These are phyloP conservation scores for Cucumis melo DNA, from an alignment of 306 rosid species.

Conservation along the genomic window DNA sequence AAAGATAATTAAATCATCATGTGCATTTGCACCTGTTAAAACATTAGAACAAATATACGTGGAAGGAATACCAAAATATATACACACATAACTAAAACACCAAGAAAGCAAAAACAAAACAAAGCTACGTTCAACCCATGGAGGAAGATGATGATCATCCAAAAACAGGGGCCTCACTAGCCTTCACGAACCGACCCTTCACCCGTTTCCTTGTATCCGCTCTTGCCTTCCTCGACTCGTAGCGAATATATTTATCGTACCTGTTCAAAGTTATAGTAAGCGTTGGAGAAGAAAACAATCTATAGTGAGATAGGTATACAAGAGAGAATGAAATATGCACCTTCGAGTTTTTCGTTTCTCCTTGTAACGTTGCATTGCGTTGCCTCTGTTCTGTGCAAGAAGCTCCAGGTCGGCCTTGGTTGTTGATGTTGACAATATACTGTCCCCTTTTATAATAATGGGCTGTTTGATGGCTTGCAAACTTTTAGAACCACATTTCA, in stretches of 20 bases:
- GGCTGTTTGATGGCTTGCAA: conserved; percentile 18
- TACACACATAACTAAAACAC: conserved; percentile 17
- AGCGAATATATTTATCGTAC: conserved; percentile 57
- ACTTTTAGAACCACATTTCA: conserved; percentile 18
- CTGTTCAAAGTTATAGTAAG: conserved; percentile 10
- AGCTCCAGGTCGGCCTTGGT: conserved; percentile 30
- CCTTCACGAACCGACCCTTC: conserved; percentile 63
- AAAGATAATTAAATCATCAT: neutral
- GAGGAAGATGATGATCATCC: neutral
- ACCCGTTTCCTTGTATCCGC: conserved; percentile 65
- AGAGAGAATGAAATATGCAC: conserved; percentile 8
- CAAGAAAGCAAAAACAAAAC: neutral
- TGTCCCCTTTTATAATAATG: conserved; percentile 20
- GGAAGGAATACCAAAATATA: neutral
- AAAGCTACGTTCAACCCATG: neutral
- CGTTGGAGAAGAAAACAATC: neutral
- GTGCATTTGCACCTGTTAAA: neutral
- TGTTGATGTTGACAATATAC: conserved; percentile 19
- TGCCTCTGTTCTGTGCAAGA: conserved; percentile 47
- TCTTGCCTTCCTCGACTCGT: conserved; percentile 60
- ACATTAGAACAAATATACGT: neutral
- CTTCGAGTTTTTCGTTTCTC: conserved; percentile 66
- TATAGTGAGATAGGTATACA: neutral
- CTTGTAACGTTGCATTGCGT: conserved; percentile 66
- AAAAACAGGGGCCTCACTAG: conserved; percentile 20